Evolutionary conservation across 148 eudicot genomes (phyloP), one percentile per base, ranked within the genome.

Genomic region (Cornus florida): DNA sequence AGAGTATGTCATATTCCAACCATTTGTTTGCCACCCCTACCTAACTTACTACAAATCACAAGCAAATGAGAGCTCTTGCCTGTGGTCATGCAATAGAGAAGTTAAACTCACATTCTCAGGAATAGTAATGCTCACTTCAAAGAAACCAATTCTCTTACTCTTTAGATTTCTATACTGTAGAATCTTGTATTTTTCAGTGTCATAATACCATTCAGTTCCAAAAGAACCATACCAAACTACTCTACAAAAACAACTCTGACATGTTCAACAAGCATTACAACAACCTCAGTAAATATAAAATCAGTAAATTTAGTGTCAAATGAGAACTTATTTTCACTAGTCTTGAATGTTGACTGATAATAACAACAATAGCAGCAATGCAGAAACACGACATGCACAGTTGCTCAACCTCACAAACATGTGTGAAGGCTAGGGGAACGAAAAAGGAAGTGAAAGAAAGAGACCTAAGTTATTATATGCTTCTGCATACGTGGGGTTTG

Each of bases 401-500:
- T 43, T 16, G 17, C 16, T 2, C 59, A 12, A 53, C 59, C 59
- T 16, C 59, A 3, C 17, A 53, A 53, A 11, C 48, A 43, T 43
- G 48, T 14, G 3, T 14, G 59, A 16, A 53, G 59, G 59, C 17
- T 12, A 16, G 5, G 59, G 17, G 17, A 53, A 53, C 16, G 68
- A 67, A 12, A 80, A 10, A 10, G 60, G 2, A 64, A 56, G 38
- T 75, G 72, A 70, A 32, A 77, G 69, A 82, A 39, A 83, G 50
- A 81, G 77, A 96, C 99, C 99, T 89, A 96, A 85, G 79, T 96
- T 96, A 80, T 96, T 96, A 84, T 96, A 96, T 56, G 99, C 99
- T 86, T 96, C 99, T 66, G 99, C 92, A 87, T 96, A 96, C 62
- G 97, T 92, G 46, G 99, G 99, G 85, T 96, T 96, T 68, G 99